A percentile compares a stretch with the other conserved stretches of the same genome.
Evolutionary conservation across 768 basidiomycete species (phyloP).

Genomic region (Infundibulicybe gibba): DNA sequence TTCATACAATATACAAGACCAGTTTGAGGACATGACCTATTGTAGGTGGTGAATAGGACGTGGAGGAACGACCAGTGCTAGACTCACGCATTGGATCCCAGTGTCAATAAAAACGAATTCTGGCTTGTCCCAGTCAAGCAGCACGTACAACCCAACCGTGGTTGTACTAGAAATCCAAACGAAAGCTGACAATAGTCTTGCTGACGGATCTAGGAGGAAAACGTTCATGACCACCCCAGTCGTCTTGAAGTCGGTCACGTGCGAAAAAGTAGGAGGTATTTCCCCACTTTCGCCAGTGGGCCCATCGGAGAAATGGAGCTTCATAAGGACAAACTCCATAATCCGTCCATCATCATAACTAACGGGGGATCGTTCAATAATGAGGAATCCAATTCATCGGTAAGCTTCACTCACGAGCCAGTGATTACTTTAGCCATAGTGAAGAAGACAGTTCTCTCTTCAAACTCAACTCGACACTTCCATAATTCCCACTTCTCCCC

Average conservation of each 20-base stretch:
- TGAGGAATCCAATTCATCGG: conserved; percentile 2
- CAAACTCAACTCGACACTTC: conserved; percentile 79
- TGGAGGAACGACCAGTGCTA: too few relatives aligned
- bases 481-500: conserved; percentile 64
- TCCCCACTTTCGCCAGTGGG: conserved; percentile 33
- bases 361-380: neutral
- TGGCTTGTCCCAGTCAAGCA: conserved; percentile 61
- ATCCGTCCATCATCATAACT: conserved; percentile 59
- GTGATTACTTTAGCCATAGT: conserved; percentile 67
- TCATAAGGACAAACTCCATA: conserved; percentile 73
- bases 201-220: conserved; percentile 65
- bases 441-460: conserved; percentile 66
- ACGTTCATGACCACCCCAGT: conserved; percentile 75
- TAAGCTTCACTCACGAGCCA: conserved; percentile 37
- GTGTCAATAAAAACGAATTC: conserved; percentile 75
- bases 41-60: neutral
- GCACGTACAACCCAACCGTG: conserved; percentile 57
- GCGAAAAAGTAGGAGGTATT: conserved; percentile 47
- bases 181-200: conserved; percentile 60
- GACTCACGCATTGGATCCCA: conserved; percentile 67
- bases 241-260: conserved; percentile 60
- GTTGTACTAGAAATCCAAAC: conserved; percentile 59
- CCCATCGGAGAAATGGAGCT: conserved; percentile 54
- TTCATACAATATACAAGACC: conserved; percentile 72
- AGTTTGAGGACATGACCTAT: conserved; percentile 66